Evolutionary conservation across 768 basidiomycete genomes (phyloP), one percentile per base, ranked within the genome.

Genomic region (Sarcomyxa edulis): DNA sequence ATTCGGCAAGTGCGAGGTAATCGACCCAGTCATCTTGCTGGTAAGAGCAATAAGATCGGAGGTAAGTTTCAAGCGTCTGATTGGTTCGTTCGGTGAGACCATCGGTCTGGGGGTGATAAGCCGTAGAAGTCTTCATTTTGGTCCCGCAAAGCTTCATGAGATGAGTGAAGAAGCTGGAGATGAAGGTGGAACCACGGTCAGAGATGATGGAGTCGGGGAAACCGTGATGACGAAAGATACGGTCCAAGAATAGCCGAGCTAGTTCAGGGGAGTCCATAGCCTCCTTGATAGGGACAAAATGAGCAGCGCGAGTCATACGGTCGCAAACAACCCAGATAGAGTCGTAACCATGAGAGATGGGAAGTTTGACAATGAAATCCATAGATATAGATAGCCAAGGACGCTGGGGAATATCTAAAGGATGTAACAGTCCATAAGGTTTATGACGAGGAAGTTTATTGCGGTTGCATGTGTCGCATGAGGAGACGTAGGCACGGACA

Each of bases 51-150:
- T 60, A 68, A 21, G 53, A 43, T 8, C 55, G 55, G 7, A 74
- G 53, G 39, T 66, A 67, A 0, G 53, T 46, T 35, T 68, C 62
- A 7, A 69, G 49, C 3, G 52, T 57, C 44, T 66, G 58, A 35
- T 67, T 70, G 14, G 49, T 52, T 12, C 58, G 44, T 47, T 68
- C 65, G 0, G 63, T 64, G 20, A 54, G 58, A 36, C 61, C 56
- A 37, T 72, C 61, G 3, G 65, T 62, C 47, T 72, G 58, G 0
- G 68, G 70, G 32, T 74, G 72, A 42, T 65, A 73, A 0, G 65
- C 63, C 0, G 66, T 68, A 3, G 59, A 65, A 3, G 51, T 50
- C 37, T 6, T 46, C 21, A 19, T 26, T 36, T 37, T 48, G 54
- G 35, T 55, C 44, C 43, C 43, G 14, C 36, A 29, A 23, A 10